These are phyloP conservation scores for Nitzschia sp. DNA, from an alignment of 108 stramenopile species.

Conservation along the genomic window DNA sequence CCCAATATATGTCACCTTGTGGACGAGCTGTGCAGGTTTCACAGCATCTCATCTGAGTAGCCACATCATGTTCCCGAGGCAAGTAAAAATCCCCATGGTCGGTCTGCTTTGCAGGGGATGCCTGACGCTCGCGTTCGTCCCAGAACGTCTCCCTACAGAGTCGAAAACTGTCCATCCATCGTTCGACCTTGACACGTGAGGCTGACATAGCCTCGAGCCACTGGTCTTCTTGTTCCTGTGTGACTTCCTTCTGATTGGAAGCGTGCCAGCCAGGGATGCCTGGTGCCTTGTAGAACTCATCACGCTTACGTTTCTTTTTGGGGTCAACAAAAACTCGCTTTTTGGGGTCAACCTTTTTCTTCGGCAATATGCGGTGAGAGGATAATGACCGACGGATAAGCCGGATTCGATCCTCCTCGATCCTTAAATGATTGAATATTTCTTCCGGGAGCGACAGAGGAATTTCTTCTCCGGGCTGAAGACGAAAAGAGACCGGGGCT, in stretches of 20 bases:
- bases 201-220: constrained; percentile 9
- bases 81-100: constrained; percentile 3
- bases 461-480: constrained; percentile 3
- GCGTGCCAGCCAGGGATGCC: constrained; percentile 16
- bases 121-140: constrained; percentile 16
- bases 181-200: constrained; percentile 21
- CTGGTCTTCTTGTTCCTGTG: constrained; percentile 19
- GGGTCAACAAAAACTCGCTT: background rate
- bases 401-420: constrained; percentile 31
- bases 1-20: background rate
- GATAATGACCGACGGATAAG: constrained; percentile 22
- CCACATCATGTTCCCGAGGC: background rate
- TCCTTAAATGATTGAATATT: constrained; percentile 18
- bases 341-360: constrained; percentile 12
- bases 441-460: constrained; percentile 11
- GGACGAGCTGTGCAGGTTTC: background rate
- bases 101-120: background rate
- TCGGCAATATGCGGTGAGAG: constrained; percentile 23
- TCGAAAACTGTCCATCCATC: constrained; percentile 41
- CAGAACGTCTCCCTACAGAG: constrained; percentile 23
- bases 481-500: background rate
- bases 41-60: background rate
- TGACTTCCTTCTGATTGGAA: constrained; percentile 6
- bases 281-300: constrained; percentile 17
- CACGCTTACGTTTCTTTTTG: constrained; percentile 27